phyloP scores from a whole-genome alignment of 116 monocot species.

The Posidonia oceanica region DNA sequence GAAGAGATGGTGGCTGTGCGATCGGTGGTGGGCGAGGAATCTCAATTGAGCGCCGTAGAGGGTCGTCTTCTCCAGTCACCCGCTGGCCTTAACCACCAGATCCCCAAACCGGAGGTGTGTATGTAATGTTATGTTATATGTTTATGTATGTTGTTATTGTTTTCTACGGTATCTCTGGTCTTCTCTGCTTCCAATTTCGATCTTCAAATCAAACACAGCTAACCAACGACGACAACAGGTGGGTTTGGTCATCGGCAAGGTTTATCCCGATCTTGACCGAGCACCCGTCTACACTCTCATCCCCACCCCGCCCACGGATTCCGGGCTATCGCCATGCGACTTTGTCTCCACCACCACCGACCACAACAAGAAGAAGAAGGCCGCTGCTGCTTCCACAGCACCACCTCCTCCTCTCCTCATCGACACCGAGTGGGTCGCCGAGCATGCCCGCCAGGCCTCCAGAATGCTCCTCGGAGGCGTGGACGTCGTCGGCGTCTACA shows the following conservation, averaged over 20 bases:
- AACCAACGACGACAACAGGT: conserved; percentile 20
- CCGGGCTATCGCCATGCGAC: conserved; percentile 45
- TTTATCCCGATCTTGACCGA: conserved; percentile 26
- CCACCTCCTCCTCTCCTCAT: conserved; percentile 31
- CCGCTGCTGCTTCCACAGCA: not conserved
- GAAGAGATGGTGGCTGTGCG: conserved; percentile 35
- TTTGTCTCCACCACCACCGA: conserved; percentile 2
- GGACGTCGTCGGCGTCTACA: conserved; percentile 66
- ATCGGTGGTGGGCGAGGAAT: conserved; percentile 67
- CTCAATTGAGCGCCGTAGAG: conserved; percentile 46
- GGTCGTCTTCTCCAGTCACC: conserved; percentile 42
- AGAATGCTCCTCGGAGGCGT: conserved; percentile 90
- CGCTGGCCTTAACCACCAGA: not conserved
- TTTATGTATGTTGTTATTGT: too few species aligned
- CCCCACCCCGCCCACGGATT: conserved; percentile 85
- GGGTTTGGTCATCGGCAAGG: conserved; percentile 75
- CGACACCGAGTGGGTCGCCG: conserved; percentile 92
- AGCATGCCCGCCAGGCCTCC: conserved; percentile 92
- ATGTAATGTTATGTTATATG: not conserved
- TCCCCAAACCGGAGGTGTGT: not conserved
- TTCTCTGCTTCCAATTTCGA: too few species aligned
- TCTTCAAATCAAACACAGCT: too few species aligned
- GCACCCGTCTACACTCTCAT: conserved; percentile 64
- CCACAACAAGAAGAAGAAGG: conserved; percentile 11
- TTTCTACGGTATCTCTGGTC: too few species aligned